Conservation (phyloP, 345 rosid genomes). For the Carallia brachiata region DNA sequence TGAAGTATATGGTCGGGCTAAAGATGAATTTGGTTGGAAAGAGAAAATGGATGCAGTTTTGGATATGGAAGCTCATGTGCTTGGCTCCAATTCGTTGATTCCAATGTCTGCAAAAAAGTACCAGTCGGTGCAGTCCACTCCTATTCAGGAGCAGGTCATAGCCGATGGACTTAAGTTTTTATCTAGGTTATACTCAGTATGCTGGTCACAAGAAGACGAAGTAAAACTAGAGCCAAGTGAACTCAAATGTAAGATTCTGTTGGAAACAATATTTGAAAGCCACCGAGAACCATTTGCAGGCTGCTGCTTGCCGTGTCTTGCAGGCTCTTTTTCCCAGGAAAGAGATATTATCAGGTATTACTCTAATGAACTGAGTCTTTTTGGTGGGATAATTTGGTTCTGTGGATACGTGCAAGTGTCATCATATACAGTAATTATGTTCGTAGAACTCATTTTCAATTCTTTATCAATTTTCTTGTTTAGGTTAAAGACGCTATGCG, state of each 20-base stretch:
- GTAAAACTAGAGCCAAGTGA: conserved; percentile 46
- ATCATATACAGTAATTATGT: no score
- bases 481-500: conserved; percentile 93
- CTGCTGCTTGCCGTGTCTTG: conserved; percentile 86
- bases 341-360: conserved; percentile 77
- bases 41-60: conserved; percentile 88
- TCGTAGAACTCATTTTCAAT: no score
- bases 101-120: conserved; percentile 67
- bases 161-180: conserved; percentile 91
- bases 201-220: conserved; percentile 57
- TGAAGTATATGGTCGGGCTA: conserved; percentile 94
- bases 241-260: conserved; percentile 74
- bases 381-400: not conserved
- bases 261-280: conserved; percentile 84
- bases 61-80: conserved; percentile 95
- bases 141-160: conserved; percentile 84
- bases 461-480: not conserved
- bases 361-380: not conserved
- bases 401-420: not conserved
- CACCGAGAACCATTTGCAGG: conserved; percentile 85
- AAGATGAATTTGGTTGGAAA: conserved; percentile 99
- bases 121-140: conserved; percentile 58
- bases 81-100: conserved; percentile 67
- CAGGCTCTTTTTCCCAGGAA: conserved; percentile 79
- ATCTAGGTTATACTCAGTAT: conserved; percentile 57